Base-by-base conservation (phyloP, 1,139 yeast genomes). In the Candida sp. region DNA sequence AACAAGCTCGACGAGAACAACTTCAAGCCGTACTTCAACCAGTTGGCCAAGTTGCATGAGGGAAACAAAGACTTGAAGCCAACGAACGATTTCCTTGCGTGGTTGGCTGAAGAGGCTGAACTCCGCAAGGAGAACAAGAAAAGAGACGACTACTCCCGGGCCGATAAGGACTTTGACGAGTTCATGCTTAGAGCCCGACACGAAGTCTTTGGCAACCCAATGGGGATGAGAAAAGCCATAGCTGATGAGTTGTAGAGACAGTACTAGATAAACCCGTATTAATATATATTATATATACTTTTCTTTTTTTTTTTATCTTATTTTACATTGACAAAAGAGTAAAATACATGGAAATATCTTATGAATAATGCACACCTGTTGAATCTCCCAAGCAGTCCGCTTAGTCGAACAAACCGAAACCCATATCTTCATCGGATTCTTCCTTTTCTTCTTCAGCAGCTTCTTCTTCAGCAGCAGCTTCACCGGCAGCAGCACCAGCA, bases 191-290 rank as follows among this genome's bases (percentile, higher is more conserved):
- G 75, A 28, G 81, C 87, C 12, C 80, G 96, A 58, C 94, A 90
- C 64, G 65, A 70, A 32, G 83, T 88, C 1, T 91, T 90, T 71
- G 97, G 97, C 1, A 91, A 91, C 61, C 91, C 90, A 8, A 75
- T 82, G 63, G 97, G 89, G 0, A 67, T 74, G 50, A 76, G 93
- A 54, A 85, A 85, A 60, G 84, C 82, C 44, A 60, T 73, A 53
- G 72, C 72, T 8, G 88, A 84, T 63, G 90, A 85, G 53, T 66
- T 85, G 37, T 82, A 72, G 43, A 65, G 37, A 27, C 42, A 7
- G 28, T 40, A 25, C 11, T 45, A 41, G 17, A 9, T 30, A 32
- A 7, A n/a, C n/a, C 9, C 27, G 28, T 11, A 38, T 3, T 31
- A 39, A 23, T 37, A 47, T 38, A 40, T 25, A 44, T 28, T 37